These are phyloP conservation scores for Acer campestre DNA, from an alignment of 345 rosid species.

Conservation along the genomic window DNA sequence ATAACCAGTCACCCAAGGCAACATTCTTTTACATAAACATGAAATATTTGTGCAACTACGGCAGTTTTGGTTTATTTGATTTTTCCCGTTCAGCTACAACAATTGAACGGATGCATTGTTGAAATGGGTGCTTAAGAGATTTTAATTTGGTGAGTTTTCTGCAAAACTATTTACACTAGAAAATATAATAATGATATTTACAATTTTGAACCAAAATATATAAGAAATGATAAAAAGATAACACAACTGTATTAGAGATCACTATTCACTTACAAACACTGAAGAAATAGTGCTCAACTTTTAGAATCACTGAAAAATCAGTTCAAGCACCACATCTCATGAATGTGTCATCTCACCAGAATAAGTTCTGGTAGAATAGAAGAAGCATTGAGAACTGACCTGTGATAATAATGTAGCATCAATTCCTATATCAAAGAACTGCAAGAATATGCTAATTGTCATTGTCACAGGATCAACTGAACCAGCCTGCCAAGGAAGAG, in stretches of 20 bases:
- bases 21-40: neutral
- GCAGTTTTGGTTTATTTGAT: neutral
- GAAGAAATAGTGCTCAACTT: neutral
- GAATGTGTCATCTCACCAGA: neutral
- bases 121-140: neutral
- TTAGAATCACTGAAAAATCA: slow-evolving; percentile 1
- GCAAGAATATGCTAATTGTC: slow-evolving; percentile 88
- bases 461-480: slow-evolving; percentile 93
- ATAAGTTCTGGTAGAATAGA: neutral
- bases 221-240: neutral
- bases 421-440: slow-evolving; percentile 90
- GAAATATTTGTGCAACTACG: slow-evolving; percentile 3
- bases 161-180: neutral
- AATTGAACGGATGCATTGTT: neutral
- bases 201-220: neutral
- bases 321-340: neutral
- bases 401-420: slow-evolving; percentile 86
- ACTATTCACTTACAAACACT: neutral
- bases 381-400: slow-evolving; percentile 45
- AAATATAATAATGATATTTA: neutral
- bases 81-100: neutral
- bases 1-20: slow-evolving; percentile 16
- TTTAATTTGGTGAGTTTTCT: neutral
- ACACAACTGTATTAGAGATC: neutral
- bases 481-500: slow-evolving; percentile 72